These are phyloP conservation scores for Gautieria morchelliformis DNA, from an alignment of 768 basidiomycete genomes.

Conservation along the genomic window DNA sequence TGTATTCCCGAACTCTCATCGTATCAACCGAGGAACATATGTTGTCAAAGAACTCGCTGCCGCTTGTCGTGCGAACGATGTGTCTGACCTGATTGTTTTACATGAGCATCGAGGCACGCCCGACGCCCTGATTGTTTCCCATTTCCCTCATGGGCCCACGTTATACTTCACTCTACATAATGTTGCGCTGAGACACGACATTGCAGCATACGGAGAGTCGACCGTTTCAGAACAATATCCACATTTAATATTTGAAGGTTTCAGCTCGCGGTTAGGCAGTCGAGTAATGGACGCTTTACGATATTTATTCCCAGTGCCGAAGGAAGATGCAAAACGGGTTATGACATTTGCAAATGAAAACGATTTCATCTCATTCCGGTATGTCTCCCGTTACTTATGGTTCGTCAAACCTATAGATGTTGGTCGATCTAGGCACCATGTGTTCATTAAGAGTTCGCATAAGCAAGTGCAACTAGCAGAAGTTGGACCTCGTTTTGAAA, in stretches of 20 bases:
- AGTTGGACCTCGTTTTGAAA: constrained; percentile 95
- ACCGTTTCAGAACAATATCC: constrained; percentile 99
- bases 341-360: constrained; percentile 97
- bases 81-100: constrained; percentile 87
- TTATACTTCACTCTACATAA: constrained; percentile 88
- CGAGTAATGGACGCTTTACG: constrained; percentile 80
- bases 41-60: constrained; percentile 92
- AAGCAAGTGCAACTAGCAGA: constrained; percentile 88
- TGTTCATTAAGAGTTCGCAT: constrained; percentile 84
- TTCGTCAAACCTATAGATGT: not conserved
- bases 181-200: constrained; percentile 87
- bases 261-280: constrained; percentile 75
- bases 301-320: constrained; percentile 93
- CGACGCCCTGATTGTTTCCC: constrained; percentile 89
- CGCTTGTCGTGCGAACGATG: constrained; percentile 89
- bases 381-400: constrained; percentile 14
- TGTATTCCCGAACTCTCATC: constrained; percentile 91
- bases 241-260: constrained; percentile 93
- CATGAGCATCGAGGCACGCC: constrained; percentile 96
- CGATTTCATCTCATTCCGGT: constrained; percentile 98
- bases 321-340: constrained; percentile 93
- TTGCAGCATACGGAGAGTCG: constrained; percentile 71
- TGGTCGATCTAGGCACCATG: constrained; percentile 66
- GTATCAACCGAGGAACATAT: constrained; percentile 96
- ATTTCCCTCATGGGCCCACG: constrained; percentile 94